A percentile compares a stretch with the other conserved stretches of the same genome.
Conservation (phyloP, 2,329 filamentous ascomycete species). For the Akanthomyces muscarius region DNA sequence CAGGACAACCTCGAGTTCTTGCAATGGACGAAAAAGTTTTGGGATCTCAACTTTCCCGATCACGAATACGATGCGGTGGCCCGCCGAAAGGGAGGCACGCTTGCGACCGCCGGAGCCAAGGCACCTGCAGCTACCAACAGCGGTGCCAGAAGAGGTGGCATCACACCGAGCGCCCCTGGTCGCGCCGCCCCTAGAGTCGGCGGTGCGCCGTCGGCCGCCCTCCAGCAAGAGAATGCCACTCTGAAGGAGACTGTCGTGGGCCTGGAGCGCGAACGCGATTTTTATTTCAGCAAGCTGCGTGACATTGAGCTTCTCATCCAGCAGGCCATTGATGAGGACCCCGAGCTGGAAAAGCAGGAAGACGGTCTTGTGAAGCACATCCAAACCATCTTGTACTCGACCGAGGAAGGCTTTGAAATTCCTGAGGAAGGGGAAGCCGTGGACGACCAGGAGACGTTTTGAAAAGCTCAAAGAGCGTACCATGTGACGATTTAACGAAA, state of each 20-base stretch:
- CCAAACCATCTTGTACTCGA: constrained; percentile 94
- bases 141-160: constrained; percentile 51
- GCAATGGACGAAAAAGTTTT: constrained; percentile 94
- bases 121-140: constrained; percentile 47
- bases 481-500: constrained; percentile 15
- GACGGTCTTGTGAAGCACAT: constrained; percentile 91
- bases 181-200: constrained; percentile 44
- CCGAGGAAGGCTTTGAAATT: constrained; percentile 89
- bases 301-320: constrained; percentile 96
- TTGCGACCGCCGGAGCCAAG: constrained; percentile 47
- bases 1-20: constrained; percentile 99
- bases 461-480: constrained; percentile 18
- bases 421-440: constrained; percentile 69
- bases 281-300: constrained; percentile 97
- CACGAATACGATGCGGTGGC: constrained; percentile 91
- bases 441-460: constrained; percentile 80
- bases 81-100: constrained; percentile 73
- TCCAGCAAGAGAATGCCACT: constrained; percentile 80
- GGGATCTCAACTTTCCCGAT: constrained; percentile 97
- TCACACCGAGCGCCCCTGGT: constrained; percentile 56
- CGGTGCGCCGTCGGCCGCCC: constrained; percentile 62
- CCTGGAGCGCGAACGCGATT: constrained; percentile 92
- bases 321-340: constrained; percentile 86
- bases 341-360: constrained; percentile 90
- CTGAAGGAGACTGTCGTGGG: constrained; percentile 95